Percentiles rank a stretch among this genome's conserved stretches.
phyloP scores from a whole-genome alignment of 306 rosid genomes.

The Sesbania bispinosa region DNA sequence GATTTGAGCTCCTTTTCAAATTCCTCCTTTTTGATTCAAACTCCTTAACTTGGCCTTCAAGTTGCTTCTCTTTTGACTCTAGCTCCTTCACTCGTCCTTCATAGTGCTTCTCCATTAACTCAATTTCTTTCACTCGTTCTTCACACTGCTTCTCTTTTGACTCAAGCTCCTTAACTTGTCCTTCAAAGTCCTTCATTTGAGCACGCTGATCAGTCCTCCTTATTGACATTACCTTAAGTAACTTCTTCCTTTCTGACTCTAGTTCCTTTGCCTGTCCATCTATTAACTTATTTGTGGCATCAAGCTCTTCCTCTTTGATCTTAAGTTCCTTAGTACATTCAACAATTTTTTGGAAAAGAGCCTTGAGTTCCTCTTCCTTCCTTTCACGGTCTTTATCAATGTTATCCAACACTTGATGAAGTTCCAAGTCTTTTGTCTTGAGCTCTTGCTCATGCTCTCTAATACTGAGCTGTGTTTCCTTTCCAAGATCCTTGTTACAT shows the following conservation, averaged over 20 bases:
- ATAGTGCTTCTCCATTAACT: not conserved
- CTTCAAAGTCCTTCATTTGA: slow-evolving; percentile 14
- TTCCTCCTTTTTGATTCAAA: not conserved
- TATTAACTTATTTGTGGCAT: not conserved
- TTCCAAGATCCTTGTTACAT: slow-evolving; percentile 2
- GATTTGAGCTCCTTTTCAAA: slow-evolving; percentile 4
- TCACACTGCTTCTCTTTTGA: not conserved
- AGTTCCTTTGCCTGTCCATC: not conserved
- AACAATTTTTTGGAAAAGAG: not conserved
- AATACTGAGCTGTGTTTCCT: slow-evolving; percentile 2
- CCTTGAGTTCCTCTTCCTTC: slow-evolving; percentile 14
- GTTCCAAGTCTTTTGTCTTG: not conserved
- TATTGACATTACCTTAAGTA: slow-evolving; percentile 2
- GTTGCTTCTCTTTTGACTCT: not conserved
- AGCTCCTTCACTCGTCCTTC: not conserved
- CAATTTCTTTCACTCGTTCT: not conserved
- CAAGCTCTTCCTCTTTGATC: slow-evolving; percentile 24
- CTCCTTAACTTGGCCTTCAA: not conserved
- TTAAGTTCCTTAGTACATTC: slow-evolving; percentile 10
- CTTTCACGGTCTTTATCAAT: not conserved
- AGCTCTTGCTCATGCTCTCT: not conserved
- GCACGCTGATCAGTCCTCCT: not conserved
- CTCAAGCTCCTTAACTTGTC: slow-evolving; percentile 4
- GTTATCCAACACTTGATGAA: not conserved
- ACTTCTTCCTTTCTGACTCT: slow-evolving; percentile 19